Evolutionary conservation across 225 moss, liverwort and hornwort genomes (phyloP), one percentile per base, ranked within the genome.

Genomic region (Bryoerythrophyllum caledonicum): DNA sequence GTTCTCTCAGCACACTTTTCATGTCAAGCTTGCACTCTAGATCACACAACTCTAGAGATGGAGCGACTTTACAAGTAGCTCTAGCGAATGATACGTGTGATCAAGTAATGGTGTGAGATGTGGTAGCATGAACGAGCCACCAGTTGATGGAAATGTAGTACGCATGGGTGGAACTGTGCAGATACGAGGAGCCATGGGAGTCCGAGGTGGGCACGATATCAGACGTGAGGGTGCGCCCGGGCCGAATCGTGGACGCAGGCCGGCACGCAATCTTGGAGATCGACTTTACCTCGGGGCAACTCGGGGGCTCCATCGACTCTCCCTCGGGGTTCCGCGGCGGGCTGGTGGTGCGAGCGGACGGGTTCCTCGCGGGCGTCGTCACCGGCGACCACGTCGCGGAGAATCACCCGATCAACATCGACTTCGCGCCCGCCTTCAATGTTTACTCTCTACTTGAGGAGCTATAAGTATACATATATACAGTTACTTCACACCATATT

Each of bases 121-220:
- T 44, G 14, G 15, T 44, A 44, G 44, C 34, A 34, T 44, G 44
- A n/a, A n/a, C n/a, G 13, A 43, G 5, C 34, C 34, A 34, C 34
- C 34, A 38, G 38, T 38, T 9, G 44, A 65, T 28, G 23, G 24
- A 16, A 17, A 6, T 54, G 35, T 41, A 32, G 32, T 32, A 32
- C 32, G 41, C 41, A 41, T 41, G 54, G n/a, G n/a, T 41, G 64
- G 24, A 65, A 34, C 73, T 17, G 17, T 38, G 25, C 65, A 88
- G 85, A 60, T 82, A 85, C 40, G 88, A 88, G 73, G 82, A 85
- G 82, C 84, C 84, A 27, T 85, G 85, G 88, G 73, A 78, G 73
- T 80, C 67, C 0, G 87, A 87, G 70, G 21, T 49, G 2, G 84
- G 80, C 56, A 73, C 55, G 11, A 30, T 80, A 30, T 72, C 87